Percentiles rank a stretch among this genome's conserved stretches.
phyloP scores from a whole-genome alignment of 371 early-diverging fungal genomes.

The Sporodiniella umbellata region DNA sequence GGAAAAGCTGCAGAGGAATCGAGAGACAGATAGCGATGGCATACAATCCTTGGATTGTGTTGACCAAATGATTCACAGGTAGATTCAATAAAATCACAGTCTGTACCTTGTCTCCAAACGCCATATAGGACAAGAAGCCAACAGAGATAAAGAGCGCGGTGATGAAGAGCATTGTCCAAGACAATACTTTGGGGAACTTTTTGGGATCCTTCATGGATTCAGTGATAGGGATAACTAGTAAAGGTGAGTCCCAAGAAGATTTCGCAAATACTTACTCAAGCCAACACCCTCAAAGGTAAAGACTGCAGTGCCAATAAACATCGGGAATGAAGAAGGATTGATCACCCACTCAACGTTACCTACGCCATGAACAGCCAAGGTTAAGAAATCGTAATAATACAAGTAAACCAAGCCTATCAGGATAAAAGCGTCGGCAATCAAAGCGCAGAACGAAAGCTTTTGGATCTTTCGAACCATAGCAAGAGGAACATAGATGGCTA shows the following conservation, averaged over 20 bases:
- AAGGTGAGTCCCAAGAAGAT: too few relatives aligned
- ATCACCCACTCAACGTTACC: slow-evolving; percentile 63
- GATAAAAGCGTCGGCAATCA: slow-evolving; percentile 85
- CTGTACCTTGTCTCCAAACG: slow-evolving; percentile 76
- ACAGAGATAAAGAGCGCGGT: slow-evolving; percentile 70
- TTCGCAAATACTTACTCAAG: slow-evolving; percentile 38
- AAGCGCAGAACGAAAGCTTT: slow-evolving; percentile 70
- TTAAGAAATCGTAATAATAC: slow-evolving; percentile 65
- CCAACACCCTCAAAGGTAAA: slow-evolving; percentile 92
- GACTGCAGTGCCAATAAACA: slow-evolving; percentile 87
- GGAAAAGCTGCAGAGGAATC: slow-evolving; percentile 85
- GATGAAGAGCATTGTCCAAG: slow-evolving; percentile 66
- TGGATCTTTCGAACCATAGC: slow-evolving; percentile 81
- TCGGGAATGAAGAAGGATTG: slow-evolving; percentile 67
- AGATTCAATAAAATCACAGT: slow-evolving; percentile 80
- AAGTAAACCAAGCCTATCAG: slow-evolving; percentile 75
- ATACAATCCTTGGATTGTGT: slow-evolving; percentile 72
- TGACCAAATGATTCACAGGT: slow-evolving; percentile 59
- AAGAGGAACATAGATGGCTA: slow-evolving; percentile 75
- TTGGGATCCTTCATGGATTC: slow-evolving; percentile 79
- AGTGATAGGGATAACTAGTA: slow-evolving; percentile 64
- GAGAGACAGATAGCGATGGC: slow-evolving; percentile 82
- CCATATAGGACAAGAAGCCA: slow-evolving; percentile 73
- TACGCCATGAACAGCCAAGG: slow-evolving; percentile 55
- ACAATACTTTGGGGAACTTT: slow-evolving; percentile 71